Evolutionary conservation across 2,329 filamentous ascomycete species (phyloP).

Genomic region (Nemania sp.): DNA sequence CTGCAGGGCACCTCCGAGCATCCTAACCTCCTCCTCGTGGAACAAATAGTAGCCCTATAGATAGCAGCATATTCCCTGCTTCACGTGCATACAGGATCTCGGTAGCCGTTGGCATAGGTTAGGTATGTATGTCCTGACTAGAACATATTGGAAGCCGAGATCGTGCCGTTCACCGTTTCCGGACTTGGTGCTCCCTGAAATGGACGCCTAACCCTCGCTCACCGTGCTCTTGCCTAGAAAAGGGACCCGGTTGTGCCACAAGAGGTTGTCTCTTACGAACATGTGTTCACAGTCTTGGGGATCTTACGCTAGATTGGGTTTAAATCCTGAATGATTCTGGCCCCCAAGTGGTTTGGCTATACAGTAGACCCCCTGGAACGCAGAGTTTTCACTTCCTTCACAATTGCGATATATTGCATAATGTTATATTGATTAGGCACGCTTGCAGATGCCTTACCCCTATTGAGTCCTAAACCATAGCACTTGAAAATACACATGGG

Average conservation of each 20-base stretch:
- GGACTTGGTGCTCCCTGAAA: not conserved
- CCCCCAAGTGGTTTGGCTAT: constrained; percentile 23
- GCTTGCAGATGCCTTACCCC: not conserved
- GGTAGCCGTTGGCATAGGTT: not conserved
- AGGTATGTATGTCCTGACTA: not conserved
- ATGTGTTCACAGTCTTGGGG: not conserved
- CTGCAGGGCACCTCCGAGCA: not conserved
- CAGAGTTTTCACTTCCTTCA: constrained; percentile 20
- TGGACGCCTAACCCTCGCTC: constrained; percentile 11
- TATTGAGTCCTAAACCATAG: constrained; percentile 2
- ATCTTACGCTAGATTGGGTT: constrained; percentile 6
- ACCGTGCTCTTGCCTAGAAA: constrained; percentile 15
- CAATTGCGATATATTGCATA: constrained; percentile 25
- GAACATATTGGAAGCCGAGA: not conserved
- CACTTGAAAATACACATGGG: constrained; percentile 4
- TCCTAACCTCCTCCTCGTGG: constrained; percentile 10
- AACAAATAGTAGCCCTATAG: constrained; percentile 28
- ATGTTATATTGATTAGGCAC: constrained; percentile 12
- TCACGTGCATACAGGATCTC: constrained; percentile 1
- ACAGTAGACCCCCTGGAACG: not conserved
- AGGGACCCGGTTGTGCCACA: not conserved
- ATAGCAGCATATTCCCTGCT: constrained; percentile 1
- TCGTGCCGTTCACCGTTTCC: not conserved
- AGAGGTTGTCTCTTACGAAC: not conserved
- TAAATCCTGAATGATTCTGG: constrained; percentile 20